Evolutionary conservation across 1,284 basidiomycete species (phyloP).

Genomic region (Mixia osmundae): DNA sequence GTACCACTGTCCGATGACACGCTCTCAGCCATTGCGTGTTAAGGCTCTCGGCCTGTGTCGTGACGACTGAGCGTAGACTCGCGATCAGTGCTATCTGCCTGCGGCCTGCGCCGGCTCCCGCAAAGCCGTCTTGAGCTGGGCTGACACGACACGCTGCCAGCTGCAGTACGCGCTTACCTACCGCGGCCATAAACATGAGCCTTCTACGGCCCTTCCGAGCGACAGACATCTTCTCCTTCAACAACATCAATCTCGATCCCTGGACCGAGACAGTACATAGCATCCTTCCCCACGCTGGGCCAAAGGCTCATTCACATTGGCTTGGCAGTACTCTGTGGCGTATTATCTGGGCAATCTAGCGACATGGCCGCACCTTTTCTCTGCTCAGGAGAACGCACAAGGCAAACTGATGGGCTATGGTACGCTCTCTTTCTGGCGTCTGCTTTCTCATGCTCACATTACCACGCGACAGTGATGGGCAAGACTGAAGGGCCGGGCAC

Average conservation of each 20-base stretch:
- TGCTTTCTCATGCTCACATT: conserved; percentile 1
- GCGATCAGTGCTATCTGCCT: too few relatives aligned
- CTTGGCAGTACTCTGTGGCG: conserved; percentile 43
- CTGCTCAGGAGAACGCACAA: conserved; percentile 46
- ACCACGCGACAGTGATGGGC: conserved; percentile 37
- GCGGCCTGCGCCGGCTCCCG: too few relatives aligned
- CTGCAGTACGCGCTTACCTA: too few relatives aligned
- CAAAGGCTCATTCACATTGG: conserved; percentile 13
- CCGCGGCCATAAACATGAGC: conserved; percentile 40
- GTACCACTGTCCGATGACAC: too few relatives aligned
- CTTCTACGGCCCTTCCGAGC: conserved; percentile 57
- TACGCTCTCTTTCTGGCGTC: conserved; percentile 18
- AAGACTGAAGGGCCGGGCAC: conserved; percentile 48
- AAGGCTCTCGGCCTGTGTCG: too few relatives aligned
- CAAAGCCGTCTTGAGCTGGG: too few relatives aligned
- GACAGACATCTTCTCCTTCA: conserved; percentile 71
- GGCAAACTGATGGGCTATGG: conserved; percentile 70
- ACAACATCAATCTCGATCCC: conserved; percentile 75
- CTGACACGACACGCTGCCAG: too few relatives aligned
- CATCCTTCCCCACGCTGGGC: conserved; percentile 18
- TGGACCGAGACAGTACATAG: conserved; percentile 68
- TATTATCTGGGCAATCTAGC: conserved; percentile 72
- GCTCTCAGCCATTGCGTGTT: too few relatives aligned
- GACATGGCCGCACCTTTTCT: conserved; percentile 73
- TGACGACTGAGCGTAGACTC: too few relatives aligned